These are phyloP conservation scores for Piper longum DNA, from an alignment of 164 flowering plant species.

Conservation along the genomic window DNA sequence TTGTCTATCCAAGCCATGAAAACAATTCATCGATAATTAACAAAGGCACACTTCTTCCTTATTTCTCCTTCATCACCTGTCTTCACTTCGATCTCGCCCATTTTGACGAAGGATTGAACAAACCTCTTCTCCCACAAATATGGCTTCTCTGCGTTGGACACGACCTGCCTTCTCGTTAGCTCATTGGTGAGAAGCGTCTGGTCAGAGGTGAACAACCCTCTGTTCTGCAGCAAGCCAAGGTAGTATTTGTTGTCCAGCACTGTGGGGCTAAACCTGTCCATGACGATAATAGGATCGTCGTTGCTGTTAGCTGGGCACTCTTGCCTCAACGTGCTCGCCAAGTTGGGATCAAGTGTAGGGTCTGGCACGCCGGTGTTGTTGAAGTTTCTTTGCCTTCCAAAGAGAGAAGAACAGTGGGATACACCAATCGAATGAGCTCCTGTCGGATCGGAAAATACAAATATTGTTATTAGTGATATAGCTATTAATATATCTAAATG, in stretches of 20 bases:
- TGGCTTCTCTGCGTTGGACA: constrained; percentile 4
- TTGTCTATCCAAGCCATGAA: too few species aligned
- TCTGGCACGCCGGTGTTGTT: constrained; percentile 14
- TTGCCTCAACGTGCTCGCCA: constrained; percentile 8
- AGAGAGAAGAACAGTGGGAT: constrained; percentile 13
- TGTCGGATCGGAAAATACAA: background rate
- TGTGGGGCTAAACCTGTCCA: constrained; percentile 17
- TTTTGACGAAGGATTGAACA: constrained; percentile 21
- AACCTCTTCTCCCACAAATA: constrained; percentile 14
- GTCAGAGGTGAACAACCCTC: constrained; percentile 25
- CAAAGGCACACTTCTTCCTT: constrained; percentile 13
- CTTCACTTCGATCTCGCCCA: constrained; percentile 22
- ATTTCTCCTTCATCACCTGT: constrained; percentile 21
- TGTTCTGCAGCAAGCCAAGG: constrained; percentile 13
- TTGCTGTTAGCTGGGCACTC: constrained; percentile 4
- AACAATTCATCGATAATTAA: constrained; percentile 7
- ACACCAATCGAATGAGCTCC: constrained; percentile 26
- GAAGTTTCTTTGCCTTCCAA: constrained; percentile 13
- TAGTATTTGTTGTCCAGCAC: constrained; percentile 18
- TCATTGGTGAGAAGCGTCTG: constrained; percentile 14
- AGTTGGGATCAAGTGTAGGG: constrained; percentile 11
- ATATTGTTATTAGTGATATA: background rate
- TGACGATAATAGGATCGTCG: constrained; percentile 3
- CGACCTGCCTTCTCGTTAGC: constrained; percentile 11
- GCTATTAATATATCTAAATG: too few species aligned